phyloP scores from a whole-genome alignment of 1,139 yeast species.

The Yamadazyma conglobata region DNA sequence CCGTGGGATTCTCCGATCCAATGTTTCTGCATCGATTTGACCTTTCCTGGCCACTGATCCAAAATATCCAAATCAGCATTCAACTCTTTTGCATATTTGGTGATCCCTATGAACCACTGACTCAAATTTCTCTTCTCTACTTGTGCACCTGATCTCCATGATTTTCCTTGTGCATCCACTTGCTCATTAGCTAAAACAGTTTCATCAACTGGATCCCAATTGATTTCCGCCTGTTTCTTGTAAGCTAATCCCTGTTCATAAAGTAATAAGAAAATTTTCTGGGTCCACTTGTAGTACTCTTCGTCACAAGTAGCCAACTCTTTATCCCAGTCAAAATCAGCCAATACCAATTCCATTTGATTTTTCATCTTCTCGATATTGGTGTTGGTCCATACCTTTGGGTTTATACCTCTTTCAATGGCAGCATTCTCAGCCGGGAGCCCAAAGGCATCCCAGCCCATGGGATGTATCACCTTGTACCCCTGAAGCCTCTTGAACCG shows the following conservation, averaged over 20 bases:
- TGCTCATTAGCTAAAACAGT: conserved; percentile 97
- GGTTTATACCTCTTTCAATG: conserved; percentile 74
- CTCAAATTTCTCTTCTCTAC: conserved; percentile 78
- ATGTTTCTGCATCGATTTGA: conserved; percentile 82
- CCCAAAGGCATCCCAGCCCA: conserved; percentile 99
- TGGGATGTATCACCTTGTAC: conserved; percentile 80
- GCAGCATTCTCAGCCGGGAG: conserved; percentile 99
- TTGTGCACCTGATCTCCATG: conserved; percentile 96
- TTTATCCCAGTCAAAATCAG: conserved; percentile 91
- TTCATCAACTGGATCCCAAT: conserved; percentile 96
- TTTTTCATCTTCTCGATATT: conserved; percentile 81
- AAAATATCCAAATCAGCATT: conserved; percentile 58
- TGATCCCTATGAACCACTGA: conserved; percentile 93
- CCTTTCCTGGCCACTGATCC: conserved; percentile 82
- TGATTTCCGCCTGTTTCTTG: conserved; percentile 79
- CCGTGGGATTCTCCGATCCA: conserved; percentile 94
- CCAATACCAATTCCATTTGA: conserved; percentile 75
- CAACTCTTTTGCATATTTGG: conserved; percentile 69
- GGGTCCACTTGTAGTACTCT: conserved; percentile 91
- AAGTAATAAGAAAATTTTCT: conserved; percentile 71
- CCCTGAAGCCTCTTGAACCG: conserved; percentile 78
- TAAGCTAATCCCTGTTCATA: conserved; percentile 79
- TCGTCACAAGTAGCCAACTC: conserved; percentile 87
- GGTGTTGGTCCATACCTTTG: conserved; percentile 74
- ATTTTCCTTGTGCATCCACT: conserved; percentile 83